Evolutionary conservation across 192 early-diverging fungal genomes (phyloP).

Genomic region (Phlyctochytrium arcticum): DNA sequence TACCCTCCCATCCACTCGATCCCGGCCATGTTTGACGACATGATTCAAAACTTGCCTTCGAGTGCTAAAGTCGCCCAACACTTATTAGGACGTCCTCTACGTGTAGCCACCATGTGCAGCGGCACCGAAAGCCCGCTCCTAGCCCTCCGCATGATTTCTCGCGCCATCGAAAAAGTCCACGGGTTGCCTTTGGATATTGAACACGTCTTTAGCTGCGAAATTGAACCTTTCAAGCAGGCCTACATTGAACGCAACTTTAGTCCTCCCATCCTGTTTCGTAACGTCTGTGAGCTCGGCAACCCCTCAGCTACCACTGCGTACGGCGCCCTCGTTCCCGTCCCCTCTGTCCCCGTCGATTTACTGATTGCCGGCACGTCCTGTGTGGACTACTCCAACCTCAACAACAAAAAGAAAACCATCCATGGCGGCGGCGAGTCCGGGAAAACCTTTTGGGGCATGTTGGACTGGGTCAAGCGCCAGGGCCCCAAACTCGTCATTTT

Average conservation of each 20-base stretch:
- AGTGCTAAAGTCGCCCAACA: slow-evolving; percentile 17
- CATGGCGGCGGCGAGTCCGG: slow-evolving; percentile 40
- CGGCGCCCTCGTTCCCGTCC: slow-evolving; percentile 32
- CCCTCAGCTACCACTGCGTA: slow-evolving; percentile 39
- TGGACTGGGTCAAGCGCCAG: slow-evolving; percentile 35
- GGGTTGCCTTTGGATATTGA: slow-evolving; percentile 27
- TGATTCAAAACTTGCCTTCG: slow-evolving; percentile 20
- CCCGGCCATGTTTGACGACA: slow-evolving; percentile 37
- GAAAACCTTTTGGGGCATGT: slow-evolving; percentile 43
- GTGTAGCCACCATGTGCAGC: slow-evolving; percentile 48
- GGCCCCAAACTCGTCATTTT: slow-evolving; percentile 40
- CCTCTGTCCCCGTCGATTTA: slow-evolving; percentile 35
- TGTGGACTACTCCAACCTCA: slow-evolving; percentile 45
- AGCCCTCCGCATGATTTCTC: slow-evolving; percentile 31
- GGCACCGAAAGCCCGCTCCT: slow-evolving; percentile 46
- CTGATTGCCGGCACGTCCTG: slow-evolving; percentile 47
- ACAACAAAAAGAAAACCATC: slow-evolving; percentile 41
- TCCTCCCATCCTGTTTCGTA: slow-evolving; percentile 44
- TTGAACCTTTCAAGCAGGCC: slow-evolving; percentile 51
- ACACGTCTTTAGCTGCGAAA: slow-evolving; percentile 48
- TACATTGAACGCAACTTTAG: slow-evolving; percentile 49
- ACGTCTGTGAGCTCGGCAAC: slow-evolving; percentile 38
- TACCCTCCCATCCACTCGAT: slow-evolving; percentile 36
- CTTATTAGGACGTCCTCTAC: slow-evolving; percentile 30
- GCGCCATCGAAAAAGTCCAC: slow-evolving; percentile 20